Evolutionary conservation across 106 monocot genomes (phyloP), one percentile per base, ranked within the genome.

Genomic region (Dioscorea dumetorum): DNA sequence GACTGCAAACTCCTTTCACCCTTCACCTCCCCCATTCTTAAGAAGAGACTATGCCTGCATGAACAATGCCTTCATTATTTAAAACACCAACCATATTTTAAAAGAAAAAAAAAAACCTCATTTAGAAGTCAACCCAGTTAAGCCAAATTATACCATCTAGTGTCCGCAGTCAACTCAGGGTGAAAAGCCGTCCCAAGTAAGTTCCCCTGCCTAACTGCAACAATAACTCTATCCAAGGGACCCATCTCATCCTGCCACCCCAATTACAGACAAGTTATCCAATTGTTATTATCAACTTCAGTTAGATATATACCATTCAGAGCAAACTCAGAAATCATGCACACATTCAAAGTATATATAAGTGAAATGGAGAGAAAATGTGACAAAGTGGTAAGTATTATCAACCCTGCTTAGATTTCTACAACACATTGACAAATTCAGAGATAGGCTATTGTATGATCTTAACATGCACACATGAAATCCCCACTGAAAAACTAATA

Each of bases 151-250:
- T 78, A 87, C 94, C 94, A 94, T 69, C 94, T 77, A 24, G 74
- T 78, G 66, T 94, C 94, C 12, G 87, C 74, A 69, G 94, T 94
- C 70, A 94, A 77, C 69, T 94, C 94, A 57, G 94, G 94, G 49
- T 94, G 94, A 73, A 94, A 94, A 63, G 94, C 90, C 57, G 94
- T 94, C 57, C 68, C 95, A n/a, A 95, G 80, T 70, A 95, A 70
- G 72, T 85, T 88, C 24, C 88, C 79, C 73, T 91, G 95, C 79
- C 75, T 85, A 20, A 91, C 85, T 2, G 95, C 95, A 57, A 95
- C 91, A 41, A 91, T 83, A 54, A 95, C 95, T 58, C 74, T 81
- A 18, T 74, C 74, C 23, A 49, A 50, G 16, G 73, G 20, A 31
- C 57, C 66, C 23, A 33, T 49, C 60, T 60, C 67, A 22, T 73